Percentiles rank a stretch among this genome's conserved stretches.
Evolutionary conservation across 2,329 filamentous ascomycete species (phyloP).

Genomic region (Tolypocladium guangdongense): DNA sequence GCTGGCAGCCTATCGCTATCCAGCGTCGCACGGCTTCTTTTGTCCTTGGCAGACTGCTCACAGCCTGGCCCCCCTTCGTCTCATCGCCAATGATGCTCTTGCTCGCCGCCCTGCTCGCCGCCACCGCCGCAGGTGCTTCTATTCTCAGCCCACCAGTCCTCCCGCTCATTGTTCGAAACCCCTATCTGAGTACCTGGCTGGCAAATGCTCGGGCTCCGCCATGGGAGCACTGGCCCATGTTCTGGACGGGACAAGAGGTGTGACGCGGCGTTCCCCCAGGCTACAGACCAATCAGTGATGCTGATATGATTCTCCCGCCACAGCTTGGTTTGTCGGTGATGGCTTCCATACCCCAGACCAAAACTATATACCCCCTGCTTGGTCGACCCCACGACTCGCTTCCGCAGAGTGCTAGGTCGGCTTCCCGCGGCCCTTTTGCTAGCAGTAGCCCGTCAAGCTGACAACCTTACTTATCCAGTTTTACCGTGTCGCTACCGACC

Average conservation of each 20-base stretch:
- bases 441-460: neutral
- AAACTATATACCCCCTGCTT: slow-evolving; percentile 37
- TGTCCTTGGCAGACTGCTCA: neutral
- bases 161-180: slow-evolving; percentile 47
- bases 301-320: slow-evolving; percentile 1
- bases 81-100: neutral
- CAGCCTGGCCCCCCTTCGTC: neutral
- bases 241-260: slow-evolving; percentile 62
- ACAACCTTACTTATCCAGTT: slow-evolving; percentile 8
- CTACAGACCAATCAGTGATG: neutral
- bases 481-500: slow-evolving; percentile 28
- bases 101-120: neutral
- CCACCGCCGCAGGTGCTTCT: slow-evolving; percentile 28
- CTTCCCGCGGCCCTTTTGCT: slow-evolving; percentile 4
- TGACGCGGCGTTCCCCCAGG: slow-evolving; percentile 1
- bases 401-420: slow-evolving; percentile 12
- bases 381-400: slow-evolving; percentile 41
- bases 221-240: slow-evolving; percentile 81
- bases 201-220: slow-evolving; percentile 59
- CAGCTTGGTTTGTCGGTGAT: slow-evolving; percentile 40
- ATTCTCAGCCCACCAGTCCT: slow-evolving; percentile 44
- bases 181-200: slow-evolving; percentile 51
- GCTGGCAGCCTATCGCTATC: neutral
- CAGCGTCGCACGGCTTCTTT: neutral
- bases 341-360: slow-evolving; percentile 30